A percentile compares a stretch with the other conserved stretches of the same genome.
Conservation (phyloP, 495 filamentous ascomycete species). For the Neurospora sp. region DNA sequence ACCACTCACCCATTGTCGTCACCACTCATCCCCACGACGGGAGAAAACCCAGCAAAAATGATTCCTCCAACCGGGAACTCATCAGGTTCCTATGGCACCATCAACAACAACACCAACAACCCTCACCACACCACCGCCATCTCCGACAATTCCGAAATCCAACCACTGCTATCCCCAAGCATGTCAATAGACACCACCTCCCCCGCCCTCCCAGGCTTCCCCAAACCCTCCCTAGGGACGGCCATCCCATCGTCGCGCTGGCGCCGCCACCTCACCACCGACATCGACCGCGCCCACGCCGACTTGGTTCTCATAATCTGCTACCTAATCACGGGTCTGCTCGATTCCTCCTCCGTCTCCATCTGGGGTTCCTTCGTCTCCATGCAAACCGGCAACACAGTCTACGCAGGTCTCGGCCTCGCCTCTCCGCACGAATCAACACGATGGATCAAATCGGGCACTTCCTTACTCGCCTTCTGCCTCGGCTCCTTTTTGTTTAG, state of each 20-base stretch:
- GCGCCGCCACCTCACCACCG: constrained; percentile 32
- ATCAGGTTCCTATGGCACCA: not conserved
- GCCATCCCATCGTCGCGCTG: constrained; percentile 10
- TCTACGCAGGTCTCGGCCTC: constrained; percentile 62
- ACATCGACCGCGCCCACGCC: constrained; percentile 45
- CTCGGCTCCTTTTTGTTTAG: constrained; percentile 56
- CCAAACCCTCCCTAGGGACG: not conserved
- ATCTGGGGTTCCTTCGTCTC: constrained; percentile 70
- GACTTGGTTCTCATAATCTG: constrained; percentile 55
- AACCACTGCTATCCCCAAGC: not conserved
- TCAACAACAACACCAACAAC: not conserved
- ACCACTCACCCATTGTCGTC: not conserved
- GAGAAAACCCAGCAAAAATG: not conserved
- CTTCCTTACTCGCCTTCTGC: constrained; percentile 57
- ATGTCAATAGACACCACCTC: not conserved
- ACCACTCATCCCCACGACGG: not conserved
- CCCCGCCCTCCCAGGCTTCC: not conserved
- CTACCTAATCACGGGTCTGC: constrained; percentile 63
- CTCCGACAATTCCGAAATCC: not conserved
- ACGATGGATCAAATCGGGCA: constrained; percentile 56
- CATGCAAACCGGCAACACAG: constrained; percentile 75
- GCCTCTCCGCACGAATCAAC: constrained; percentile 40
- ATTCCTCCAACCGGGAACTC: not conserved
- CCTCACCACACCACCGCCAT: not conserved
- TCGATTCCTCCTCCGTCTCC: constrained; percentile 61